Evolutionary conservation across 495 filamentous ascomycete species (phyloP).

Genomic region (Hyaloscypha bicolor): DNA sequence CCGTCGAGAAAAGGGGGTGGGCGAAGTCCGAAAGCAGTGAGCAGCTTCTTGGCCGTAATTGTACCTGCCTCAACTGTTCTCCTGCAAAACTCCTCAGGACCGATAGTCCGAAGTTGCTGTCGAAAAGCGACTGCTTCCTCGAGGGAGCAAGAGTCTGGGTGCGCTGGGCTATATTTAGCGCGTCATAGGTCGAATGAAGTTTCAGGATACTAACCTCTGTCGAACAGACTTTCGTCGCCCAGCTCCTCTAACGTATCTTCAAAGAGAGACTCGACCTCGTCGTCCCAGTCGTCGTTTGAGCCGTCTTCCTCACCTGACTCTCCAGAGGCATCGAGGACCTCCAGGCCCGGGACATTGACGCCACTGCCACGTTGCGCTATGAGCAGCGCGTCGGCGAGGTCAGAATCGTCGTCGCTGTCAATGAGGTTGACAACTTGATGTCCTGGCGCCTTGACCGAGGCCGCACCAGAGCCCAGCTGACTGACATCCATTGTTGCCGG

Average conservation of each 20-base stretch:
- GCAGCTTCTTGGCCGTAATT: conserved; percentile 78
- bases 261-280: conserved; percentile 51
- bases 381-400: conserved; percentile 12
- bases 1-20: conserved; percentile 78
- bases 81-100: conserved; percentile 73
- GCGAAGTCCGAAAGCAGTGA: conserved; percentile 87
- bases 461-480: conserved; percentile 1
- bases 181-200: conserved; percentile 15
- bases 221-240: conserved; percentile 51
- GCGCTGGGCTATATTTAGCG: conserved; percentile 23
- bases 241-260: conserved; percentile 56
- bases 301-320: conserved; percentile 29
- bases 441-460: conserved; percentile 4
- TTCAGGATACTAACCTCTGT: conserved; percentile 39
- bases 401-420: conserved; percentile 19
- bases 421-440: conserved; percentile 12
- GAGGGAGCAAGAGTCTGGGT: conserved; percentile 55
- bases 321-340: conserved; percentile 36
- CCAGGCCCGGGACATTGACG: conserved; percentile 44
- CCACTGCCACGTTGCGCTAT: conserved; percentile 20
- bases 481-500: conserved; percentile 17
- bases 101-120: conserved; percentile 70
- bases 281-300: conserved; percentile 37
- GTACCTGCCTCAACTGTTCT: conserved; percentile 67
- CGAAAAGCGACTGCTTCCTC: conserved; percentile 72